Conservation (phyloP, 345 rosid species). For the Populus alba region DNA sequence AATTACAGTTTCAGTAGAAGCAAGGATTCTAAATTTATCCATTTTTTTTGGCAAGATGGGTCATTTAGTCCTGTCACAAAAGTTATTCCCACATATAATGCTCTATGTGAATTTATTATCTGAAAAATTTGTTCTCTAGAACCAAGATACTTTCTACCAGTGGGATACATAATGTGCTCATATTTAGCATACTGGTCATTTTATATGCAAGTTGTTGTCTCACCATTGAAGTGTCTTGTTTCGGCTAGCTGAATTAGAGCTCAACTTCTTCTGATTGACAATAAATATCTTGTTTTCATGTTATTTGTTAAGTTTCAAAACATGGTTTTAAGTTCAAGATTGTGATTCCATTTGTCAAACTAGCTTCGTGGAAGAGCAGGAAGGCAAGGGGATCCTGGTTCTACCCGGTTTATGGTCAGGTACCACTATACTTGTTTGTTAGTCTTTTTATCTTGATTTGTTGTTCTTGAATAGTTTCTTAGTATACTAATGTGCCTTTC, state of each 20-base stretch:
- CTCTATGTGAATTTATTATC: no score
- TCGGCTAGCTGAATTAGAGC: constrained; percentile 4
- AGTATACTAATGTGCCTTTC: neutral
- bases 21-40: constrained; percentile 10
- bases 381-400: constrained; percentile 98
- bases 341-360: neutral
- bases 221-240: neutral
- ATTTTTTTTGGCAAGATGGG: neutral
- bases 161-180: neutral
- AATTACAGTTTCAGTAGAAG: neutral
- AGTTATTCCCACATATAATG: neutral
- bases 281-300: constrained; percentile 4
- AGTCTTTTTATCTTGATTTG: neutral
- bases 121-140: no score
- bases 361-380: constrained; percentile 99
- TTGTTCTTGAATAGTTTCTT: neutral
- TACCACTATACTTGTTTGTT: constrained; percentile 6
- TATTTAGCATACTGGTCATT: constrained; percentile 2
- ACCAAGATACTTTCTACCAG: no score
- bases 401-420: constrained; percentile 97
- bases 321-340: constrained; percentile 9
- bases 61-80: neutral
- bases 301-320: neutral
- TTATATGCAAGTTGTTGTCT: neutral
- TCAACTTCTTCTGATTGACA: neutral